Evolutionary conservation across 805 yeast genomes (phyloP), one percentile per base, ranked within the genome.

Genomic region (Wickerhamiella kazuoi): DNA sequence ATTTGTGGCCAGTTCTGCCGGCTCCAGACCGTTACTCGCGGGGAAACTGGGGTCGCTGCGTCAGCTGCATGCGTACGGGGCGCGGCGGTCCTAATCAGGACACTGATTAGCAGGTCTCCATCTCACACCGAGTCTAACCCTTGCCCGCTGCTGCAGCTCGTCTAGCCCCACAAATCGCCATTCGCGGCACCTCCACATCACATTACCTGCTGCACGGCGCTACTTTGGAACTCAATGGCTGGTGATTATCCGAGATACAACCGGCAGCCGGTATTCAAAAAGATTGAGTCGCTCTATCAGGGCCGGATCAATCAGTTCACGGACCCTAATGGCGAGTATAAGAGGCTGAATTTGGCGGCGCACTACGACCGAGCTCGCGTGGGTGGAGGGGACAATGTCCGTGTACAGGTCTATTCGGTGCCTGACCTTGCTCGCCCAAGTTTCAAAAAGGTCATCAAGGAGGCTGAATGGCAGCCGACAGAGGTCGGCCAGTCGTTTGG

Each of bases 401-500:
- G 68, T 39, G 63, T 82, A 41, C 63, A 68, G 48, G 78, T 75
- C 40, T 80, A 79, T 64, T 69, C 75, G 30, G 90, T 87, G 2
- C 84, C 90, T 0, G 77, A 71, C 45, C 47, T 80, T 34, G 56
- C 64, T 38, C 66, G 86, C 34, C 90, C 90, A 0, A 58, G 68
- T 24, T 79, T 76, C 57, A 58, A 64, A 38, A 74, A 72, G 40
- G 70, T 81, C 45, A 60, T 76, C 43, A 61, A 66, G 47, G 61
- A 64, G 19, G 77, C 81, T n/a, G 46, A 46, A 30, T 63, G 65
- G 62, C 46, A 48, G 7, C 47, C 51, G 1, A 52, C 65, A 4
- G 41, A 48, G 30, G 74, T 74, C 46, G 93, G 90, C 18, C 76
- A 80, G 48, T 60, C 65, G 7, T 83, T 80, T 55, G 96, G 97